A percentile compares a stretch with the other conserved stretches of the same genome.
Evolutionary conservation across 306 rosid genomes (phyloP).

Genomic region (Inga leiocalycina): DNA sequence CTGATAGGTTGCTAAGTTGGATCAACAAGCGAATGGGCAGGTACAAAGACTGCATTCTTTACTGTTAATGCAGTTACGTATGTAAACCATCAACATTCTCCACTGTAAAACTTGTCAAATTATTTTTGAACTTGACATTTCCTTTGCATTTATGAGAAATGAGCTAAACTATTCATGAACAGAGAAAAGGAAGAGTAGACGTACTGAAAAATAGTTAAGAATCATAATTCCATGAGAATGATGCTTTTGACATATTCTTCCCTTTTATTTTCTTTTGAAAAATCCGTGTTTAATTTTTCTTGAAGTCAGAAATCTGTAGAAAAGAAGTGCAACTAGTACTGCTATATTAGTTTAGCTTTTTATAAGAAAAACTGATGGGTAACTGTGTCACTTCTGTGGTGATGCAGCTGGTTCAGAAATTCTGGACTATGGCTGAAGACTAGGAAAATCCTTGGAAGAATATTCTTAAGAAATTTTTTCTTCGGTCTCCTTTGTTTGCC

Average conservation of each 20-base stretch:
- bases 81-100: background rate
- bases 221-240: background rate
- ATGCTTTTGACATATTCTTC: background rate
- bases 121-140: background rate
- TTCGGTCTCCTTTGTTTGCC: background rate
- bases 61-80: slow-evolving; percentile 21
- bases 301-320: background rate
- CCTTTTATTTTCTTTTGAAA: background rate
- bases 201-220: background rate
- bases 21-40: slow-evolving; percentile 85
- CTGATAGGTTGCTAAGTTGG: slow-evolving; percentile 83
- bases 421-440: background rate
- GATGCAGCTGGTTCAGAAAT: background rate
- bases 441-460: background rate
- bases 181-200: background rate
- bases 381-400: background rate
- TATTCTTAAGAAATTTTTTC: background rate
- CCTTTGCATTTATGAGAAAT: background rate
- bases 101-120: background rate
- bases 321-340: background rate
- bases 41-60: slow-evolving; percentile 53
- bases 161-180: background rate
- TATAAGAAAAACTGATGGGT: background rate
- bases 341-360: background rate
- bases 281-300: background rate